A percentile compares a stretch with the other conserved stretches of the same genome.
phyloP scores from a whole-genome alignment of 192 early-diverging fungal species.

The Coemansia sp. region DNA sequence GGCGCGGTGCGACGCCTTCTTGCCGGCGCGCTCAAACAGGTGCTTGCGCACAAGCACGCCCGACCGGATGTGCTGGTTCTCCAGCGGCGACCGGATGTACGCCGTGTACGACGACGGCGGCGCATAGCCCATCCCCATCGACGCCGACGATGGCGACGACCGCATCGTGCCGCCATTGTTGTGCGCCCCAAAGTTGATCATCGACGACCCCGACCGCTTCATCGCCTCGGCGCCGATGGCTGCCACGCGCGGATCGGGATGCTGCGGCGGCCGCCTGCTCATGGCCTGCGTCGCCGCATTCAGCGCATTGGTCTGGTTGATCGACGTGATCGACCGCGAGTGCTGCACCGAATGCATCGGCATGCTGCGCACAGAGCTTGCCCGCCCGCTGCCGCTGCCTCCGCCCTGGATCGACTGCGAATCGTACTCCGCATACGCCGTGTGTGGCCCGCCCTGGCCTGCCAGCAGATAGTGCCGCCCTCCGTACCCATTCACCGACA shows the following conservation, averaged over 20 bases:
- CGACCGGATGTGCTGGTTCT: slow-evolving; percentile 53
- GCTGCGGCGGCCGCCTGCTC: slow-evolving; percentile 29
- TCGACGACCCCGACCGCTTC: slow-evolving; percentile 29
- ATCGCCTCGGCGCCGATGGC: slow-evolving; percentile 19
- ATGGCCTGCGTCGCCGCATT: background rate
- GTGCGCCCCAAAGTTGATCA: slow-evolving; percentile 33
- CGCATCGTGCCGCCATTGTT: slow-evolving; percentile 16
- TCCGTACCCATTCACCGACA: background rate
- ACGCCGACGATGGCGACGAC: slow-evolving; percentile 45
- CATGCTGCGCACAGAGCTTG: slow-evolving; percentile 54
- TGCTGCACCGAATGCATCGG: slow-evolving; percentile 50
- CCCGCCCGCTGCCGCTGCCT: slow-evolving; percentile 23
- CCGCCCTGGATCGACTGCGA: slow-evolving; percentile 19
- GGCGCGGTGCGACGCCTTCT: slow-evolving; percentile 80
- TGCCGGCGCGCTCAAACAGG: slow-evolving; percentile 68
- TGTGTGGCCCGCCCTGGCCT: slow-evolving; percentile 11
- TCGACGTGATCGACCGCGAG: slow-evolving; percentile 47
- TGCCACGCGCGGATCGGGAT: slow-evolving; percentile 25
- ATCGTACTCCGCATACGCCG: slow-evolving; percentile 27
- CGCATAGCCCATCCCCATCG: slow-evolving; percentile 35
- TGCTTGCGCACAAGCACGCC: slow-evolving; percentile 84
- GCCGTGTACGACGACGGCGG: slow-evolving; percentile 32
- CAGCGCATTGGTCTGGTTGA: slow-evolving; percentile 19
- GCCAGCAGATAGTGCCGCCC: background rate
- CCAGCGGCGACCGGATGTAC: slow-evolving; percentile 50